Conservation (phyloP, 2,329 filamentous ascomycete genomes). For the Botrytis galanthina region DNA sequence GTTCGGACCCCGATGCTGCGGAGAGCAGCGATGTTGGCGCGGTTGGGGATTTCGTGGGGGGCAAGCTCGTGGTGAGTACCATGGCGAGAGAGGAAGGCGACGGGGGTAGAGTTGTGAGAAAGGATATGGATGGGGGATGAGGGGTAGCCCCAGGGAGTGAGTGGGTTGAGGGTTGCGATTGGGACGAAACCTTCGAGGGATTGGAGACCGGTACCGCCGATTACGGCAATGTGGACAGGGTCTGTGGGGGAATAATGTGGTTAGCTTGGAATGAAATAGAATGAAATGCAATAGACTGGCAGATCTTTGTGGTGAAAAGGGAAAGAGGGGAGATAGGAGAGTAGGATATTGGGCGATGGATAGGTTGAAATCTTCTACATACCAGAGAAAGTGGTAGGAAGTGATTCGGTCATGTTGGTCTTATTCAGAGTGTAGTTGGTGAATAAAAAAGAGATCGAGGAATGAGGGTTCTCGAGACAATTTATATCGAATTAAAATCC, state of each 20-base stretch:
- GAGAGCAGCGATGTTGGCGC: conserved; percentile 97
- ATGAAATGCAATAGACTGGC: not conserved
- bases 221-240: conserved; percentile 79
- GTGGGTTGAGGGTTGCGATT: conserved; percentile 71
- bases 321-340: not conserved
- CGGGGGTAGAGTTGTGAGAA: conserved; percentile 74
- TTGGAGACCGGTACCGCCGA: conserved; percentile 89
- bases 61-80: conserved; percentile 84
- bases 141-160: conserved; percentile 86
- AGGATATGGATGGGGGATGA: conserved; percentile 78
- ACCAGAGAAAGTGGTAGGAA: conserved; percentile 20
- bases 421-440: not conserved
- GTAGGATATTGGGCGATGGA: no score
- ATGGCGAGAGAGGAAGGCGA: conserved; percentile 94
- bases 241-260: conserved; percentile 43
- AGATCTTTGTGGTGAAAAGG: not conserved
- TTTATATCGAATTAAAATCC: not conserved
- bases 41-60: conserved; percentile 90
- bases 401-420: conserved; percentile 14
- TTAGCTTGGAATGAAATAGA: not conserved
- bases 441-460: not conserved
- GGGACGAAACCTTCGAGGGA: conserved; percentile 84
- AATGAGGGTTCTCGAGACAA: not conserved
- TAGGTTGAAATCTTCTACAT: not conserved
- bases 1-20: conserved; percentile 84